phyloP scores from a whole-genome alignment of 2,329 filamentous ascomycete genomes.

The Beauveria caledonica region DNA sequence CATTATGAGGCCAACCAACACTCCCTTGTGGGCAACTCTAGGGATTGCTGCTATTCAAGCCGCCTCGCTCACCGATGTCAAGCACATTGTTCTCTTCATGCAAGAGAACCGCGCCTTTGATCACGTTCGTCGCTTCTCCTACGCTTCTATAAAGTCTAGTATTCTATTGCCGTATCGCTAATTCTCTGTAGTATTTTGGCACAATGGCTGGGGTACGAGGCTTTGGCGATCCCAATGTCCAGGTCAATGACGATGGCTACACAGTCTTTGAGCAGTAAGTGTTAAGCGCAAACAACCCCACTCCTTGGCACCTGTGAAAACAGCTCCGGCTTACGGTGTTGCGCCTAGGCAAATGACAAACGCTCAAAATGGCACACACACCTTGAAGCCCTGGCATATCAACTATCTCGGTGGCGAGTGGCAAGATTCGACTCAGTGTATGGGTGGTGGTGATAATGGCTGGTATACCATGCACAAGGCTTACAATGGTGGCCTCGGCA shows the following conservation, averaged over 20 bases:
- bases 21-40: neutral
- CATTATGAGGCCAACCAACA: neutral
- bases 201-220: conserved; percentile 46
- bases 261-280: conserved; percentile 42
- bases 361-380: conserved; percentile 31
- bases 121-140: conserved; percentile 18
- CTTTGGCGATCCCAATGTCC: conserved; percentile 37
- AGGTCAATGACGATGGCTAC: conserved; percentile 25
- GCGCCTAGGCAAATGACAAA: conserved; percentile 26
- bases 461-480: conserved; percentile 43
- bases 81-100: conserved; percentile 51
- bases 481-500: conserved; percentile 40
- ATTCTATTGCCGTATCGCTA: neutral
- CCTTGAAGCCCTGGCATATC: conserved; percentile 41
- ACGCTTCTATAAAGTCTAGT: neutral
- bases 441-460: conserved; percentile 41
- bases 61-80: conserved; percentile 39
- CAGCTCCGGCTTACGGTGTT: neutral
- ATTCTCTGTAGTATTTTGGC: conserved; percentile 37
- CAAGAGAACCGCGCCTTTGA: conserved; percentile 33
- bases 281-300: neutral
- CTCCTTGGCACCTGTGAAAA: neutral
- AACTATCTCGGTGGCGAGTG: conserved; percentile 42
- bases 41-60: conserved; percentile 19
- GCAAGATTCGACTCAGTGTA: conserved; percentile 41